Evolutionary conservation across 208 protist species (phyloP).

Genomic region (Crithidia brevicula): DNA sequence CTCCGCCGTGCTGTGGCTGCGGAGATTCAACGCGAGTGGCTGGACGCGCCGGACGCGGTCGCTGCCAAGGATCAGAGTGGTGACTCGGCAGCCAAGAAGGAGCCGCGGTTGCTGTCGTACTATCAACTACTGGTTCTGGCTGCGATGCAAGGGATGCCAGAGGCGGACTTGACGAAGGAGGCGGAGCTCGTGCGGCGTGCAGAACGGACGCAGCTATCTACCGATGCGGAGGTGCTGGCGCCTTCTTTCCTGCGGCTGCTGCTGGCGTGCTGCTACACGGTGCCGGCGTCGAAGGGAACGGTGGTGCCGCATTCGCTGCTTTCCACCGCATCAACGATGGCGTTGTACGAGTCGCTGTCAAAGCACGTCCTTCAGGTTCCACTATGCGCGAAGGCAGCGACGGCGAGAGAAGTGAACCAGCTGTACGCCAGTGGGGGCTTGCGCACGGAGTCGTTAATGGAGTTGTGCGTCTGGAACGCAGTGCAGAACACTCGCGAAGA

Average conservation of each 20-base stretch:
- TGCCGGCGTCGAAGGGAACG: conserved; percentile 26
- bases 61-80: conserved; percentile 14
- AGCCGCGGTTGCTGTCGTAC: conserved; percentile 50
- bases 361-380: conserved; percentile 54
- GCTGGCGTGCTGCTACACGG: conserved; percentile 63
- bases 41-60: neutral
- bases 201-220: conserved; percentile 45
- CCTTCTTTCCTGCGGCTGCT: conserved; percentile 62
- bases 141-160: conserved; percentile 73
- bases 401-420: conserved; percentile 19
- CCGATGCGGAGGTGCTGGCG: conserved; percentile 24
- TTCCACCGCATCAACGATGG: conserved; percentile 43
- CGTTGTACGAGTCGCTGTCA: conserved; percentile 53
- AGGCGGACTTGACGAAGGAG: conserved; percentile 57
- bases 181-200: conserved; percentile 56
- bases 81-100: neutral
- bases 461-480: conserved; percentile 32
- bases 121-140: conserved; percentile 68
- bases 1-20: conserved; percentile 12
- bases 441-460: conserved; percentile 17
- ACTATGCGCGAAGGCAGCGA: conserved; percentile 15
- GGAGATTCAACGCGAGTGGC: conserved; percentile 14
- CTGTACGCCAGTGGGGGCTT: conserved; percentile 25
- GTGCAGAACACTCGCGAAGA: conserved; percentile 35
- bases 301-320: conserved; percentile 32